A percentile compares a stretch with the other conserved stretches of the same genome.
Evolutionary conservation across 768 basidiomycete species (phyloP).

Genomic region (Crepidotus variabilis): DNA sequence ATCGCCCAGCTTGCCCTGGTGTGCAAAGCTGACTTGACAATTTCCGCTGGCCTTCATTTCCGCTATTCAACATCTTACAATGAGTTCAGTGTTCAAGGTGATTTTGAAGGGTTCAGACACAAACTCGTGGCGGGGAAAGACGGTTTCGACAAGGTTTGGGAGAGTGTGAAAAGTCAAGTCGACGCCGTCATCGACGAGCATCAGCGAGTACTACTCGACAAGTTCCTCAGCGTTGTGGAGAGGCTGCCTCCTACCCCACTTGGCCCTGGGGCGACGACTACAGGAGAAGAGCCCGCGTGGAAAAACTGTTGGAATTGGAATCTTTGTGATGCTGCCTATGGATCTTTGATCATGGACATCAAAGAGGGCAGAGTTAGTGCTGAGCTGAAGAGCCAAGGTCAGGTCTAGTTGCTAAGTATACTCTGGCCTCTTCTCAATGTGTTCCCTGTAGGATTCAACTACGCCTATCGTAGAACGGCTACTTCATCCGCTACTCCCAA

Average conservation of each 20-base stretch:
- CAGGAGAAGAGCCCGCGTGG: slow-evolving; percentile 89
- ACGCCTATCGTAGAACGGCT: slow-evolving; percentile 81
- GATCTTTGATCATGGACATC: slow-evolving; percentile 82
- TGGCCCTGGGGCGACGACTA: slow-evolving; percentile 44
- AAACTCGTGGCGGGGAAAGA: slow-evolving; percentile 80
- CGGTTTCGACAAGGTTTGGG: slow-evolving; percentile 90
- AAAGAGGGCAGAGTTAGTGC: slow-evolving; percentile 90
- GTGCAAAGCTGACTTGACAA: slow-evolving; percentile 90
- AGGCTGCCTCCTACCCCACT: slow-evolving; percentile 60
- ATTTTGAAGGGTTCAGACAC: slow-evolving; percentile 82
- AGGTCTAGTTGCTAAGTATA: slow-evolving; percentile 14
- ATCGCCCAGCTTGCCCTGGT: slow-evolving; percentile 87
- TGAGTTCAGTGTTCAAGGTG: slow-evolving; percentile 90
- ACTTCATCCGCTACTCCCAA: slow-evolving; percentile 57
- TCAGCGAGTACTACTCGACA: slow-evolving; percentile 84
- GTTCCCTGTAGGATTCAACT: slow-evolving; percentile 78
- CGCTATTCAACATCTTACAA: slow-evolving; percentile 96
- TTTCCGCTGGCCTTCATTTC: slow-evolving; percentile 96
- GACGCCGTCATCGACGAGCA: slow-evolving; percentile 89
- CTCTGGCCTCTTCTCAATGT: not conserved
- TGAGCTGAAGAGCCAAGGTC: slow-evolving; percentile 91
- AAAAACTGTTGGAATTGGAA: slow-evolving; percentile 99
- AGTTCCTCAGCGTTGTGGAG: slow-evolving; percentile 81
- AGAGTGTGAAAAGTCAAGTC: slow-evolving; percentile 87
- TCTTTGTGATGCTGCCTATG: slow-evolving; percentile 92